Base-by-base conservation (phyloP, 306 rosid species). In the Cajanus cajan region DNA sequence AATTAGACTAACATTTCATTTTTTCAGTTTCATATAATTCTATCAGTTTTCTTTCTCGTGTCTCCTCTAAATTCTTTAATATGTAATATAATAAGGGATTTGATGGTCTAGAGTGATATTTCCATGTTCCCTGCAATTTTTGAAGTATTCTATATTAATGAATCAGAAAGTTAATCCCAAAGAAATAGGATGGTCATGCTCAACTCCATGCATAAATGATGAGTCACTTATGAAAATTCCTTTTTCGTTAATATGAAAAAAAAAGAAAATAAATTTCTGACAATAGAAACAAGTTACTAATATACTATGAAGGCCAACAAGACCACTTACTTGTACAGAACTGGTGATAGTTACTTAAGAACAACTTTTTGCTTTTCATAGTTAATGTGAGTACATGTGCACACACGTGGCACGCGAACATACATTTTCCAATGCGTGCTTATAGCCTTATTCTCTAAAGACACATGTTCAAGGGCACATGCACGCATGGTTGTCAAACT, bases 281-380 rank as follows among this genome's bases (percentile, higher is more conserved):
- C 66, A 40, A 22, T 24, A 40, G 33, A 76, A 74, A 66, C 59
- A 18, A 16, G 34, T 33, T 80, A 61, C 14, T 51, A 71, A 58
- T 67, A 45, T 48, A 33, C 64, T 65, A 59, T 2, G 55, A 82
- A 68, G 45, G 51, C 54, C 36, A 78, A 74, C 61, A 85, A 78
- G 55, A 82, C 43, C 25, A 36, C 68, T 82, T 10, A 47, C 43
- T 33, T 40, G 14, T 24, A 50, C 78, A 68, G 25, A 64, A 72
- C 40, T 48, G 63, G 5, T 43, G 55, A 68, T 81, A 61, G 18
- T 37, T 67, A 22, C 15, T 22, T 71, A 63, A 28, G 74, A 73
- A 68, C 66, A 78, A 62, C n/a, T n/a, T 74, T 48, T 64, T 75
- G 47, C 39, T 51, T 73, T 77, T 43, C 68, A 34, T 18, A 48